phyloP scores from a whole-genome alignment of 164 flowering plant species.

The Hamamelis virginiana region DNA sequence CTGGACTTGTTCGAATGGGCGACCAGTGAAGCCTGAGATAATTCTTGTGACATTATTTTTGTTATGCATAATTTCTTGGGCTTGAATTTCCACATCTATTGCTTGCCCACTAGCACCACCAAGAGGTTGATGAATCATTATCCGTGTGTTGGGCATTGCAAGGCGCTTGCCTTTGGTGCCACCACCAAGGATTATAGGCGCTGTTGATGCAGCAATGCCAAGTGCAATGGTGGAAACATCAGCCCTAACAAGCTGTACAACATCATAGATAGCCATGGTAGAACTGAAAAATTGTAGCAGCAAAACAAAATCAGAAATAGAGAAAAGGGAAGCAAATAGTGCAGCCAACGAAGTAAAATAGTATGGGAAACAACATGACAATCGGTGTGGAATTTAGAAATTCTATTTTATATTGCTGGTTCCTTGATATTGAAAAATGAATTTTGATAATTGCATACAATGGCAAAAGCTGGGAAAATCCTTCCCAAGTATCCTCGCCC shows the following conservation, averaged over 20 bases:
- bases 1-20: slow-evolving; percentile 71
- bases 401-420: no score
- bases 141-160: slow-evolving; percentile 93
- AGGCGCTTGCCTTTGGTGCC: slow-evolving; percentile 96
- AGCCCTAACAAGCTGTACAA: slow-evolving; percentile 83
- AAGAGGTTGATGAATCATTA: slow-evolving; percentile 92
- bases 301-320: slow-evolving; percentile 5
- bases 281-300: slow-evolving; percentile 46
- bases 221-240: slow-evolving; percentile 92
- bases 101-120: slow-evolving; percentile 92
- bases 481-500: no score
- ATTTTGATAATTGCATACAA: no score
- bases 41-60: slow-evolving; percentile 68
- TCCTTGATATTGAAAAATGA: no score
- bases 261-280: slow-evolving; percentile 92
- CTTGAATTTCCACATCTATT: slow-evolving; percentile 84
- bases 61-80: slow-evolving; percentile 71
- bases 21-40: slow-evolving; percentile 62
- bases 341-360: no score
- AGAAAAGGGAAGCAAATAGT: not conserved
- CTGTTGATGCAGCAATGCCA: slow-evolving; percentile 93
- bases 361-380: not conserved
- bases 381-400: not conserved
- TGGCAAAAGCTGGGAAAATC: no score
- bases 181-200: slow-evolving; percentile 85